A percentile compares a stretch with the other conserved stretches of the same genome.
phyloP scores from a whole-genome alignment of 345 rosid species.

The Gossypium turneri region DNA sequence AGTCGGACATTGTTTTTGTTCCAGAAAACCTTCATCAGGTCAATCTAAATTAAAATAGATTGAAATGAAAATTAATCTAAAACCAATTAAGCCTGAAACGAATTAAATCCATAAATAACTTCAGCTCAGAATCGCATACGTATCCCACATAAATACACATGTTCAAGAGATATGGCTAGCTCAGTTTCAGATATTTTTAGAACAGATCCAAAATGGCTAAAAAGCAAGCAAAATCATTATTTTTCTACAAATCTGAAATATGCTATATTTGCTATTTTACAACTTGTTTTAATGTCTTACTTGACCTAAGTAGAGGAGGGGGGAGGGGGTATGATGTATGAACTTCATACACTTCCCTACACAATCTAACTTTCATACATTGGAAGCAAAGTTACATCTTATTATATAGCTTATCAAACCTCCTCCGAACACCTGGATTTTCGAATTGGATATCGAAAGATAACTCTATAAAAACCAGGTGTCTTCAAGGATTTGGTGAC shows the following conservation, averaged over 20 bases:
- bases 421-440: slow-evolving; percentile 6
- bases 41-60: too few relatives aligned
- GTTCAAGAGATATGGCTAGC: too few relatives aligned
- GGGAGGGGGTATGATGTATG: background rate
- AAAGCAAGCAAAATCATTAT: background rate
- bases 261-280: background rate
- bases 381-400: background rate
- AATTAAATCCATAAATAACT: too few relatives aligned
- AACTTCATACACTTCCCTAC: background rate
- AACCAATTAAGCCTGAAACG: too few relatives aligned
- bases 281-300: background rate
- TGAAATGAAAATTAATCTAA: too few relatives aligned
- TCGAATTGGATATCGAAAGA: background rate
- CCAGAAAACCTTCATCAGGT: too few relatives aligned
- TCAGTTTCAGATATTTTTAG: background rate
- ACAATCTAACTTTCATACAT: background rate
- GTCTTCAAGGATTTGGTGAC: background rate
- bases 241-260: background rate
- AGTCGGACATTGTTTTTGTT: too few relatives aligned
- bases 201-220: background rate
- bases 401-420: background rate
- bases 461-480: background rate
- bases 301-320: too few relatives aligned
- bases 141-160: too few relatives aligned
- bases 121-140: too few relatives aligned